Conservation (phyloP, 2,329 filamentous ascomycete genomes). For the Venturia effusa region DNA sequence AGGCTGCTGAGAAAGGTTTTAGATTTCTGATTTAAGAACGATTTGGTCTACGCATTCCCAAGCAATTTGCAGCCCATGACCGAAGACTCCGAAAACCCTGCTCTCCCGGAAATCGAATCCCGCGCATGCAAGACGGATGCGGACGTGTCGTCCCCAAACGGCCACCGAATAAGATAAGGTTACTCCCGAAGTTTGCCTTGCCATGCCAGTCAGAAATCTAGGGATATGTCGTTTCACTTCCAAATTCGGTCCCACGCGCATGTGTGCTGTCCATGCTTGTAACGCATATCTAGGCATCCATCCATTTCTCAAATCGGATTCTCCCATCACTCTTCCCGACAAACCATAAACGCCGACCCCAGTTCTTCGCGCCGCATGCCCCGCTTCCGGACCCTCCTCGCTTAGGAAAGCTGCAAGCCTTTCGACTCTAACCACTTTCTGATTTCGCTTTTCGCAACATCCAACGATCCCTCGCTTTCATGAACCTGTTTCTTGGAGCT, state of each 20-base stretch:
- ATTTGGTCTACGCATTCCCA: slow-evolving; percentile 1
- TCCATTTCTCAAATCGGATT: not conserved
- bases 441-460: not conserved
- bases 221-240: not conserved
- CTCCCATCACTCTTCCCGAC: not conserved
- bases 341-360: not conserved
- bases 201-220: not conserved
- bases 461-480: not conserved
- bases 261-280: not conserved
- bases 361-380: not conserved
- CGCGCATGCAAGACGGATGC: not conserved
- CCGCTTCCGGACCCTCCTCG: not conserved
- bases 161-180: not conserved
- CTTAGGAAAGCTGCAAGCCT: not conserved
- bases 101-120: not conserved
- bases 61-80: not conserved
- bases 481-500: not conserved
- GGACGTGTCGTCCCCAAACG: not conserved
- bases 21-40: slow-evolving; percentile 47
- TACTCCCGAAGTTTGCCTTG: not conserved
- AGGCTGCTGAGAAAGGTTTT: slow-evolving; percentile 51
- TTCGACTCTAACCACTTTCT: not conserved
- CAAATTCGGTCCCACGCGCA: not conserved
- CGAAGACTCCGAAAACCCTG: not conserved
- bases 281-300: not conserved